Conservation (phyloP, 2,329 filamentous ascomycete genomes). For the Fusarium napiforme region DNA sequence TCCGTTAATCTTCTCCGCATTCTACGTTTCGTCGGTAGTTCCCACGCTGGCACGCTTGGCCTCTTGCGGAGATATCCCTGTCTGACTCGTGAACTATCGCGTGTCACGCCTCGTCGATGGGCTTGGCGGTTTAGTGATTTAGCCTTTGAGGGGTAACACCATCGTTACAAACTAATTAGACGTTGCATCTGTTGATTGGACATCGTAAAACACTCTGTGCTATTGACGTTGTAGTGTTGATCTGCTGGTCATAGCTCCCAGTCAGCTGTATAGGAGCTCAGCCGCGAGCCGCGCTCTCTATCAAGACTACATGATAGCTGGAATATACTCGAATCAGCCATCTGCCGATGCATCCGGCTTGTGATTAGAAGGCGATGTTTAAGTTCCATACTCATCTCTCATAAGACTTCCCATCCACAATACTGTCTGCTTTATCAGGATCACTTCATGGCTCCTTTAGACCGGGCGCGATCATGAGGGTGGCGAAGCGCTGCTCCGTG, state of each 20-base stretch:
- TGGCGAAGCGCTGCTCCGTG: background rate
- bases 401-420: background rate
- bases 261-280: background rate
- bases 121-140: background rate
- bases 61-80: background rate
- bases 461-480: background rate
- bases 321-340: background rate
- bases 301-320: background rate
- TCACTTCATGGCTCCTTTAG: background rate
- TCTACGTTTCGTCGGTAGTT: slow-evolving; percentile 4
- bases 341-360: background rate
- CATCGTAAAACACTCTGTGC: background rate
- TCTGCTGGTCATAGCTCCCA: background rate
- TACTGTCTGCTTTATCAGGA: background rate
- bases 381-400: background rate
- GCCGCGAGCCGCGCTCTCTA: slow-evolving; percentile 1
- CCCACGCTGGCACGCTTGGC: background rate
- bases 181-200: background rate
- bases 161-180: background rate
- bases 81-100: background rate
- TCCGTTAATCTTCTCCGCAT: background rate
- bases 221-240: background rate
- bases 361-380: background rate
- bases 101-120: background rate
- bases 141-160: background rate